Evolutionary conservation across 169 alveolate genomes (phyloP).

Genomic region (Cryptosporidium baileyi): DNA sequence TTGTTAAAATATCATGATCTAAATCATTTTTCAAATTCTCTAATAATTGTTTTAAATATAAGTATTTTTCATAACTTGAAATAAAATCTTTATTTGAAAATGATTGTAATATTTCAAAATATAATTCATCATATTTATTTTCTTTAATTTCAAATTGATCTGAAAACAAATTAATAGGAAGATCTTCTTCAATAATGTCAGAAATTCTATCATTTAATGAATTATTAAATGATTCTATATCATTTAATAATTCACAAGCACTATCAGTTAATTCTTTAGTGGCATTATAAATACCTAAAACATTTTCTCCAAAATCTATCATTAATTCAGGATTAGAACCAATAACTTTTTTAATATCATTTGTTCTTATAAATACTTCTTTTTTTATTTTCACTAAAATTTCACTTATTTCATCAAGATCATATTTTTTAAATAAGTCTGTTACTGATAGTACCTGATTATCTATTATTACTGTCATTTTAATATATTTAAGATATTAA

Average conservation of each 20-base stretch:
- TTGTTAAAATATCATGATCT: not conserved
- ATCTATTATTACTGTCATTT: slow-evolving; percentile 16
- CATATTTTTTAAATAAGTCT: slow-evolving; percentile 42
- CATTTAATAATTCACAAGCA: not conserved
- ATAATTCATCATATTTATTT: not conserved
- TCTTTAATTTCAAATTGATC: not conserved
- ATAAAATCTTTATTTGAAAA: slow-evolving; percentile 27
- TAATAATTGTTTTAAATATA: not conserved
- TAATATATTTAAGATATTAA: not conserved
- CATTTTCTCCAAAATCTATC: slow-evolving; percentile 66
- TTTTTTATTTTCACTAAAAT: slow-evolving; percentile 36
- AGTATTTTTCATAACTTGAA: not conserved
- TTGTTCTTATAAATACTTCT: slow-evolving; percentile 34
- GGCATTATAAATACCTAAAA: slow-evolving; percentile 3
- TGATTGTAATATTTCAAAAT: not conserved
- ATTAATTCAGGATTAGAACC: slow-evolving; percentile 67
- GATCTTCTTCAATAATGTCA: not conserved
- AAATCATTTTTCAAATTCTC: not conserved
- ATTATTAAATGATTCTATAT: not conserved
- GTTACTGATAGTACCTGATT: slow-evolving; percentile 22
- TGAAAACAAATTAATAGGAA: not conserved
- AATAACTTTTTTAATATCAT: slow-evolving; percentile 37
- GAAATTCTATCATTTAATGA: not conserved
- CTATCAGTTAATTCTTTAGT: not conserved
- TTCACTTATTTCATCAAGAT: slow-evolving; percentile 53